Base-by-base conservation (phyloP, 106 monocot species). In the Platanthera zijinensis region DNA sequence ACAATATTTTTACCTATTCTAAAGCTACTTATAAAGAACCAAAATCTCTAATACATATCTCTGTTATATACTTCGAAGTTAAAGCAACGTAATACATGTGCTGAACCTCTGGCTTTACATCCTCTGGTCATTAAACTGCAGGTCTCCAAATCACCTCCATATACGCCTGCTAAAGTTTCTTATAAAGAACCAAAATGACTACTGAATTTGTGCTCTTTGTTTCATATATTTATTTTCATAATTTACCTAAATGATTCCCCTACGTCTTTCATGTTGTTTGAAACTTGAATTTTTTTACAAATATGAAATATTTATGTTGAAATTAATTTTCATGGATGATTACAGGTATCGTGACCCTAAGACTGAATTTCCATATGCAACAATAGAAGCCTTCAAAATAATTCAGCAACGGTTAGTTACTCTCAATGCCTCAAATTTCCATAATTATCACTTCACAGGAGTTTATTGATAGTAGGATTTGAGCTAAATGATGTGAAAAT, bases 281-380 rank as follows among this genome's bases (percentile, higher is more conserved):
- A 30, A 66, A 13, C 4, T 28, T 39, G 2, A 39, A 39, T 1
- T 0, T 3, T 39, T 39, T 39, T 39, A 39, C 39, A 39, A 25
- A 25, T 64, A 10, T 6, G 21, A 25, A 30, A 39, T 14, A 46
- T 70, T 8, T 11, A 73, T 48, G 11, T 52, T 73, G 50, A 25
- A 52, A 10, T 25, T 25, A 22, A 51, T 52, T 8, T 3, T 52
- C n/a, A 10, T 73, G 25, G 19, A 28, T 73, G 39, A 62, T 63
- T 84, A 63, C 80, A 97, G 97, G 82, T 97, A 94, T 74, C 91
- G 85, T 76, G 97, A 97, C 62, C 91, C 91, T 79, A 89, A 91
- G 82, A 93, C 97, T 19, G 93, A 93, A 28, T 80, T 97, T 45
- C 97, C 97, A 77, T 97, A 93, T 86, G 93, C 97, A 77, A 93